Conservation (phyloP, 2,329 filamentous ascomycete species). For the Colletotrichum liriopes region DNA sequence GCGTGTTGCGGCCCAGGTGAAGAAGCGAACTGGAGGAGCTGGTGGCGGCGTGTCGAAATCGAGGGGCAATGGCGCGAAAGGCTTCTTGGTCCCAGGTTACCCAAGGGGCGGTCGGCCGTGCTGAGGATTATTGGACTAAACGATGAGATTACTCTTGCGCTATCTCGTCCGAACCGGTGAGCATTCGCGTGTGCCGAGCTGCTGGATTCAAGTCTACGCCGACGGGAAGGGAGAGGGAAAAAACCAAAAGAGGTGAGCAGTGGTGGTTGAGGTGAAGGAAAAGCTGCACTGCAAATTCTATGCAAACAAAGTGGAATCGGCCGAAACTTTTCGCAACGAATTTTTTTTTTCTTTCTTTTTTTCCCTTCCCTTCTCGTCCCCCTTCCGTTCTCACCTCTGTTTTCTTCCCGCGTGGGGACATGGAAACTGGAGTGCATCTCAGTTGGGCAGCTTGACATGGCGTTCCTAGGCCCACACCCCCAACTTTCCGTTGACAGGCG, state of each 20-base stretch:
- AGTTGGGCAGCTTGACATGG: conserved; percentile 40
- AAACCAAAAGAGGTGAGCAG: neutral
- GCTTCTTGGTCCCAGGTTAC: conserved; percentile 21
- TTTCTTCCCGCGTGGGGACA: conserved; percentile 21
- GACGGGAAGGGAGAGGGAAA: neutral
- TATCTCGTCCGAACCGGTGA: conserved; percentile 23
- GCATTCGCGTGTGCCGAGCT: conserved; percentile 13
- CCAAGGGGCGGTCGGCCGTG: conserved; percentile 18
- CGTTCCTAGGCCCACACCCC: conserved; percentile 28
- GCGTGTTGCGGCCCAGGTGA: neutral
- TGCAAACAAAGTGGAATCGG: conserved; percentile 39
- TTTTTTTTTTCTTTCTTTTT: conserved; percentile 28
- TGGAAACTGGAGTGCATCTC: conserved; percentile 32
- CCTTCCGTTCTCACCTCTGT: conserved; percentile 15
- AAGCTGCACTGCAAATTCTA: conserved; percentile 31
- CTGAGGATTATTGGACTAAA: conserved; percentile 24
- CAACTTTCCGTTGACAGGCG: neutral
- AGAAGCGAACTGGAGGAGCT: conserved; percentile 4
- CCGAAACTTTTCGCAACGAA: conserved; percentile 36
- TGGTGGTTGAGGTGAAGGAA: conserved; percentile 5
- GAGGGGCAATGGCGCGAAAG: conserved; percentile 35
- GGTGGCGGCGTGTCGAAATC: conserved; percentile 32
- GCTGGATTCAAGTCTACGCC: neutral
- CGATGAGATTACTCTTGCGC: conserved; percentile 27
- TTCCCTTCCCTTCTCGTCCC: neutral